Evolutionary conservation across 768 basidiomycete genomes (phyloP), one percentile per base, ranked within the genome.

Genomic region (Gymnopilus dilepis): DNA sequence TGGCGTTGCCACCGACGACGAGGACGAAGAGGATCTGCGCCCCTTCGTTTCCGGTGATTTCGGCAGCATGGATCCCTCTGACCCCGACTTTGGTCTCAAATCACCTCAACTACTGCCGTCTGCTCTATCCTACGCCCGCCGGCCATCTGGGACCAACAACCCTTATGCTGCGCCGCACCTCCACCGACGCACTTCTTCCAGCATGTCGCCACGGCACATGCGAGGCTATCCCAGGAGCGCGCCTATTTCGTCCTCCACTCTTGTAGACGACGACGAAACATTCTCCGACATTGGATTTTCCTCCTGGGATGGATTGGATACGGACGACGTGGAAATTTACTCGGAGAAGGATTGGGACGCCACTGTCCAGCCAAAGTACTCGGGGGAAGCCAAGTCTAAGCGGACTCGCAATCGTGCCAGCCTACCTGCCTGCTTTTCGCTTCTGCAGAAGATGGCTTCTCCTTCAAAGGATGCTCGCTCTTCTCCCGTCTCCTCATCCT

Each of bases 371-470:
- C 67, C 38, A 73, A 70, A 63, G 67, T 48, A 62, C 42, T 30
- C 70, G 66, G 56, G 43, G 31, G 63, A 73, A 67, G 63, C 77
- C 64, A 81, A 77, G 71, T 56, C 79, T 58, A 85, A 79, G 75
- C 81, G 78, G 60, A 79, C 74, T 67, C 86, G 85, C 67, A 89
- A 86, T 72, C 88, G 90, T 71, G 86, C 86, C 45, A 89, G 86
- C 71, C 82, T 92, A 28, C 90, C 90, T 21, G 84, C 88, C 19
- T 90, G 86, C 74, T 92, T 92, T 72, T 90, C 89, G 48, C 80
- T 91, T 60, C 81, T 92, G 38, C 84, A 86, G 70, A 77, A 86
- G 70, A 77, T 86, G 65, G 76, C 74, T 64, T 80, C 79, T 51
- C 67, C 78, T 17, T 62, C 70, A 33, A 70, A 69, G 24, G 68